These are phyloP conservation scores for Paramecium sonneborni DNA, from an alignment of 73 alveolate species.

Conservation along the genomic window DNA sequence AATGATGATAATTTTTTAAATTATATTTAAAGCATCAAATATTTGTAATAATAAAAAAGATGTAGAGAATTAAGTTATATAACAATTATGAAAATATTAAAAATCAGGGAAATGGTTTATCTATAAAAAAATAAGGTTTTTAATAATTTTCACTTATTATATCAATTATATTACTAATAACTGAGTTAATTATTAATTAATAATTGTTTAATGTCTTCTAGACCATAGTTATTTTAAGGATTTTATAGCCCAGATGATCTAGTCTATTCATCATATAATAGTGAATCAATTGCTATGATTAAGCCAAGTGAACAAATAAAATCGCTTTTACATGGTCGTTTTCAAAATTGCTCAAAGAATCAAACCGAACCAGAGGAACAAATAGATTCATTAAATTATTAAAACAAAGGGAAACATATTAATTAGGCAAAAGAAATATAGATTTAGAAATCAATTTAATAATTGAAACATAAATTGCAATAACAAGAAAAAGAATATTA, in stretches of 20 bases:
- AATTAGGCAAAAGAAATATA: neutral
- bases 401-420: neutral
- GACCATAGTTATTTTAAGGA: neutral
- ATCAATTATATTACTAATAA: neutral
- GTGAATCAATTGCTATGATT: neutral
- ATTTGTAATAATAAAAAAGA: too few species aligned
- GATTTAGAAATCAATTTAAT: neutral
- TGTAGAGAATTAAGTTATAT: too few species aligned
- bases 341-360: neutral
- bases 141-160: neutral
- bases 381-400: neutral
- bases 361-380: conserved; percentile 1
- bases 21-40: too few species aligned
- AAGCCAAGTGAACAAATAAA: conserved; percentile 11
- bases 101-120: too few species aligned
- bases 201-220: neutral
- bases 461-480: neutral
- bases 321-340: neutral
- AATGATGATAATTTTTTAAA: neutral
- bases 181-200: neutral
- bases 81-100: too few species aligned
- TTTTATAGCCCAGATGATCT: neutral
- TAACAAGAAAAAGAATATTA: conserved; percentile 18
- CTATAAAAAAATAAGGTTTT: too few species aligned
- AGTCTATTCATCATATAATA: neutral